Evolutionary conservation across 2,329 filamentous ascomycete species (phyloP).

Genomic region (Clarireedia monteithiana): DNA sequence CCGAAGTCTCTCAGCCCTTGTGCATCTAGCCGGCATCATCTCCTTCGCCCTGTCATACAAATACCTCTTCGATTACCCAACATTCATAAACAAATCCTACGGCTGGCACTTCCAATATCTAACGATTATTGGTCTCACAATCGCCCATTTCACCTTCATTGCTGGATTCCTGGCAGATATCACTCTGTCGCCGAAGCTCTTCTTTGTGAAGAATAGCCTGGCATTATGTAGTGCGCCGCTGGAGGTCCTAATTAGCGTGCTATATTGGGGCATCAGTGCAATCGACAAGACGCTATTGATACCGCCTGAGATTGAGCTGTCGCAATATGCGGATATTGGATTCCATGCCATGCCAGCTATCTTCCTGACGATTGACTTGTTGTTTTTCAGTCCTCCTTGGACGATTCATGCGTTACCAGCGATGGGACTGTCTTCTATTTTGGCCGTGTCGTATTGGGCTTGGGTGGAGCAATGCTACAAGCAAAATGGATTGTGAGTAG

Average conservation of each 20-base stretch:
- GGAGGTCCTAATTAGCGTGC: conserved; percentile 60
- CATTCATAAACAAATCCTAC: conserved; percentile 48
- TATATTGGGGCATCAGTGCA: conserved; percentile 64
- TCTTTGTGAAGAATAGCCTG: conserved; percentile 59
- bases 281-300: conserved; percentile 45
- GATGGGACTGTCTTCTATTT: conserved; percentile 45
- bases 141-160: conserved; percentile 53
- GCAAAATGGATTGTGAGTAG: conserved; percentile 54
- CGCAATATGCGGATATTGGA: conserved; percentile 50
- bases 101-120: conserved; percentile 49
- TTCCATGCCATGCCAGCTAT: conserved; percentile 61
- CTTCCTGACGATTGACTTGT: conserved; percentile 54
- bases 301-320: conserved; percentile 47
- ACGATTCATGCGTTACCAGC: conserved; percentile 53
- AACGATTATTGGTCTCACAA: conserved; percentile 62
- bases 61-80: conserved; percentile 43
- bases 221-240: conserved; percentile 59
- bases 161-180: conserved; percentile 58
- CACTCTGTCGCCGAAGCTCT: conserved; percentile 48
- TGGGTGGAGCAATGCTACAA: conserved; percentile 69
- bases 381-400: conserved; percentile 68
- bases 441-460: conserved; percentile 65
- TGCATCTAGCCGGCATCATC: conserved; percentile 49
- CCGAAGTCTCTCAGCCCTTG: conserved; percentile 49
- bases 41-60: conserved; percentile 48